Conservation (phyloP, 352 stramenopile species). For the Globisporangium spiculum region DNA sequence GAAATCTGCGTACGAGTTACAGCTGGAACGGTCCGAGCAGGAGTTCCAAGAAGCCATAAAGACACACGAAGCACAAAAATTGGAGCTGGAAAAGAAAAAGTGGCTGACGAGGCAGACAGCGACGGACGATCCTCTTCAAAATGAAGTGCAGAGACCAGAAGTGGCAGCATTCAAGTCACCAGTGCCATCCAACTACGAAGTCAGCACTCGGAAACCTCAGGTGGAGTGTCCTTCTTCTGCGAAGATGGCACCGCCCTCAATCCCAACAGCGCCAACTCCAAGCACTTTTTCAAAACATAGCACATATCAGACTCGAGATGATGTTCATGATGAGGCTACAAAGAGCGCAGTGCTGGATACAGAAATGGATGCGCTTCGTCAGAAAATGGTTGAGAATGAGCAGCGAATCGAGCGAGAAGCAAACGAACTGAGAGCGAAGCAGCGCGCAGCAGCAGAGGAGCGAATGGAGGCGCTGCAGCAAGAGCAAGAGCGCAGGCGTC, state of each 20-base stretch:
- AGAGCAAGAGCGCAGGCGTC: conserved; percentile 65
- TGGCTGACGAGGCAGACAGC: conserved; percentile 22
- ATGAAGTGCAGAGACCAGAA: neutral
- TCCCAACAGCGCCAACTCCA: neutral
- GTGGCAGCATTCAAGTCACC: neutral
- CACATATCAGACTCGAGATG: neutral
- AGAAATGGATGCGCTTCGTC: conserved; percentile 40
- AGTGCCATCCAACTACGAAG: neutral
- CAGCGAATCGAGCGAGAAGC: conserved; percentile 37
- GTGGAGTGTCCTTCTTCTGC: neutral
- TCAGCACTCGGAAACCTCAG: neutral
- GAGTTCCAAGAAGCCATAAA: conserved; percentile 40
- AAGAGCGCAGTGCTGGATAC: conserved; percentile 16
- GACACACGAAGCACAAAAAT: conserved; percentile 37
- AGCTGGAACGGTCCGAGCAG: conserved; percentile 44
- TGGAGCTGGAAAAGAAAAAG: conserved; percentile 35
- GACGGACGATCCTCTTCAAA: conserved; percentile 1
- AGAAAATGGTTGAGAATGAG: conserved; percentile 42
- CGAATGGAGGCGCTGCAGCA: conserved; percentile 50
- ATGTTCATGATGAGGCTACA: neutral
- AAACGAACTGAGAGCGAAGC: conserved; percentile 38
- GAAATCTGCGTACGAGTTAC: conserved; percentile 41
- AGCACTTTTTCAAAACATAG: neutral
- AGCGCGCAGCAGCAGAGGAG: conserved; percentile 48
- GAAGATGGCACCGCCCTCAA: neutral